Evolutionary conservation across 129 eudicot genomes (phyloP).

Genomic region (Ambrosia trifida): DNA sequence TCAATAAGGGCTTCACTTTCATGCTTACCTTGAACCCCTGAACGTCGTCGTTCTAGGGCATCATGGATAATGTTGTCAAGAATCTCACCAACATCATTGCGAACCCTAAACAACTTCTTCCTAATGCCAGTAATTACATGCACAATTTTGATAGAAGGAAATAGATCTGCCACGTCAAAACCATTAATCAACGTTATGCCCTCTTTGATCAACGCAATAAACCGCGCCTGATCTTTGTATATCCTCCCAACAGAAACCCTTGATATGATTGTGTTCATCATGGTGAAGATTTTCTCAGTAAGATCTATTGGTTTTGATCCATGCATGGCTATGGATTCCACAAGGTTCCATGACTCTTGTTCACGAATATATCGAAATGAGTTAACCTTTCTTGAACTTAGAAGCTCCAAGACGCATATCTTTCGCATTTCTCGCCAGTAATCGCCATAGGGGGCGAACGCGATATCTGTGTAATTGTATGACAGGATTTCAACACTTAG

Average conservation of each 20-base stretch:
- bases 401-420: slow-evolving; percentile 14
- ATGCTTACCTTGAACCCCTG: no score
- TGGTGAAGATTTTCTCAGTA: not conserved
- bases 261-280: not conserved
- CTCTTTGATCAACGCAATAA: not conserved
- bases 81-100: not conserved
- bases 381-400: not conserved
- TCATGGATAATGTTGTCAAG: slow-evolving; percentile 25
- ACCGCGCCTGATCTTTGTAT: not conserved
- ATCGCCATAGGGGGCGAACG: not conserved
- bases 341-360: not conserved
- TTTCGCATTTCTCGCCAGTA: slow-evolving; percentile 20
- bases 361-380: not conserved
- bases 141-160: slow-evolving; percentile 1
- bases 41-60: not conserved
- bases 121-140: not conserved
- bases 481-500: not conserved
- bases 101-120: not conserved
- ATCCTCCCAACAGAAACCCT: not conserved
- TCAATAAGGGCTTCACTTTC: slow-evolving; percentile 17
- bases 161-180: not conserved
- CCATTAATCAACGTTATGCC: not conserved
- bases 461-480: no score
- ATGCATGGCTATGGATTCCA: not conserved
- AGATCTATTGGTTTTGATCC: not conserved